Percentiles rank a stretch among this genome's conserved stretches.
Evolutionary conservation across 2,329 filamentous ascomycete genomes (phyloP).

Genomic region (Monilinia laxa): DNA sequence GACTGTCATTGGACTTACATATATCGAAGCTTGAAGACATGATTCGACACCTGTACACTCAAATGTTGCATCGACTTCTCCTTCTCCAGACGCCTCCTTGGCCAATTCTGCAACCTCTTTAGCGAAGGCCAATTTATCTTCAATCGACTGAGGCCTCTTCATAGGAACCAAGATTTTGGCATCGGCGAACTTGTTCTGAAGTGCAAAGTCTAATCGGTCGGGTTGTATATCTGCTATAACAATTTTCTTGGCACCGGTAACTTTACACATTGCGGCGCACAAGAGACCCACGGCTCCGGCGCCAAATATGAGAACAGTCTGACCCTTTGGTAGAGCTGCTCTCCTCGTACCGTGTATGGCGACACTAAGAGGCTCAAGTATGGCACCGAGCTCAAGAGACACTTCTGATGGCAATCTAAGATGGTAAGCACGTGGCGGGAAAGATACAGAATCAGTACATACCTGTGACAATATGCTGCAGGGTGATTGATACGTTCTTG

Average conservation of each 20-base stretch:
- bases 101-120: conserved; percentile 38
- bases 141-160: conserved; percentile 36
- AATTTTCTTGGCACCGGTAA: conserved; percentile 82
- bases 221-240: conserved; percentile 94
- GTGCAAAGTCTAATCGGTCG: conserved; percentile 78
- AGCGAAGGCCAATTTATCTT: conserved; percentile 42
- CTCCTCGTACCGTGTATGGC: conserved; percentile 85
- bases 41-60: conserved; percentile 60
- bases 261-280: conserved; percentile 45
- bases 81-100: conserved; percentile 55
- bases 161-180: conserved; percentile 38
- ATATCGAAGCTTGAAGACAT: conserved; percentile 57
- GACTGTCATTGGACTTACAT: conserved; percentile 57
- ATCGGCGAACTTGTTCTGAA: conserved; percentile 39
- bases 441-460: conserved; percentile 18
- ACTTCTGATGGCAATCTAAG: conserved; percentile 59
- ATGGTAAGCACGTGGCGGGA: conserved; percentile 19
- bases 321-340: conserved; percentile 73
- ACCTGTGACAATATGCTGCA: conserved; percentile 92
- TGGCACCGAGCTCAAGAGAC: conserved; percentile 83
- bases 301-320: conserved; percentile 84
- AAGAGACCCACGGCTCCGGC: conserved; percentile 86
- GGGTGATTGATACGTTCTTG: conserved; percentile 73
- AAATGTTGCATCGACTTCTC: conserved; percentile 65
- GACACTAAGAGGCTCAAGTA: conserved; percentile 88